Conservation (phyloP, 768 basidiomycete species). For the Sporobolomyces roseus region DNA sequence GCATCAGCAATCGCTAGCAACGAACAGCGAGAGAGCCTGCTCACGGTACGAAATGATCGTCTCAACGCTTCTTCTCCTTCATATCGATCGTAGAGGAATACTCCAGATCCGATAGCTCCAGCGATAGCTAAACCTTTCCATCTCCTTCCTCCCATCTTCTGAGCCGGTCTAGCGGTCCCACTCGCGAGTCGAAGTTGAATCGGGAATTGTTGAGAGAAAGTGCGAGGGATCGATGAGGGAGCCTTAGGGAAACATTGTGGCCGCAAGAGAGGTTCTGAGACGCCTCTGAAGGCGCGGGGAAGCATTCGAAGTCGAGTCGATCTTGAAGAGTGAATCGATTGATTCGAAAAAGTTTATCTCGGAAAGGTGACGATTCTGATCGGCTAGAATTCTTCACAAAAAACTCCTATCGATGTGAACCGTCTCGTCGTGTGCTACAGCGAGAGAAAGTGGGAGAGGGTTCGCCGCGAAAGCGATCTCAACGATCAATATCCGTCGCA, state of each 20-base stretch:
- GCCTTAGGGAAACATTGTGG: background rate
- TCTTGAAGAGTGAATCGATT: background rate
- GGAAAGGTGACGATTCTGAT: background rate
- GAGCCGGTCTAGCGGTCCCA: background rate
- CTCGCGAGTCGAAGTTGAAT: background rate
- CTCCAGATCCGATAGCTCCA: background rate
- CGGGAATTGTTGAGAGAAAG: slow-evolving; percentile 3
- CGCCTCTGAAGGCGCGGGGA: background rate
- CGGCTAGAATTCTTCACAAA: too few relatives aligned
- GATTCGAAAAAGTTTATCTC: background rate
- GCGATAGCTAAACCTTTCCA: background rate
- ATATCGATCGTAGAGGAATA: slow-evolving; percentile 33
- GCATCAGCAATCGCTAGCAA: too few relatives aligned
- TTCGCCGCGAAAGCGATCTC: too few relatives aligned
- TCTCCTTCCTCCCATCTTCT: slow-evolving; percentile 9
- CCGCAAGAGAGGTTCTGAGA: background rate
- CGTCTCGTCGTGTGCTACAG: too few relatives aligned
- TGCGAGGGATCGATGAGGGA: background rate
- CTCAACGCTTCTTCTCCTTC: slow-evolving; percentile 28
- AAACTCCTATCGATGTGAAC: too few relatives aligned
- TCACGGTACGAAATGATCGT: slow-evolving; percentile 20
- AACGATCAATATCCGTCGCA: too few relatives aligned
- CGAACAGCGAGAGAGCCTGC: too few relatives aligned
- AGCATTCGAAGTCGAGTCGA: background rate
- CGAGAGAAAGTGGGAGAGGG: too few relatives aligned